Conservation (phyloP, 345 rosid genomes). For the Diplotaxis tenuifolia region DNA sequence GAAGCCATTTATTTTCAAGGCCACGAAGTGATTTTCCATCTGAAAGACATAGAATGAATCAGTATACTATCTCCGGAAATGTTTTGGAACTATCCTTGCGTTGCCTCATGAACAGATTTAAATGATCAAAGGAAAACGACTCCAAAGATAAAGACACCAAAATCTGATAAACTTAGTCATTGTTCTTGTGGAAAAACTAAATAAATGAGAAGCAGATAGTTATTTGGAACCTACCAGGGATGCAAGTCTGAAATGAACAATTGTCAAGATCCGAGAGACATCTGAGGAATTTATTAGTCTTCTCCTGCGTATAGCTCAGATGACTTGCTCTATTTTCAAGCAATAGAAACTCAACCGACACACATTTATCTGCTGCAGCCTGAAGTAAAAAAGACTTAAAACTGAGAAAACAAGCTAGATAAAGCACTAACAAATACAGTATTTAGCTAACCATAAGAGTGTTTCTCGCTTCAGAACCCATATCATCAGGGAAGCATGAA, state of each 20-base stretch:
- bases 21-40: constrained; percentile 61
- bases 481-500: constrained; percentile 50
- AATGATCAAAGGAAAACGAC: background rate
- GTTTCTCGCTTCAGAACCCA: constrained; percentile 42
- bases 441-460: constrained; percentile 58
- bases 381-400: constrained; percentile 27
- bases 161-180: background rate
- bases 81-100: background rate
- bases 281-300: constrained; percentile 44
- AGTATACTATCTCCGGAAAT: background rate
- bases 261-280: constrained; percentile 84
- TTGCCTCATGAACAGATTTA: background rate
- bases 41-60: constrained; percentile 34
- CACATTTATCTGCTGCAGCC: constrained; percentile 85
- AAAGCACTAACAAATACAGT: background rate
- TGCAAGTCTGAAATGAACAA: constrained; percentile 61
- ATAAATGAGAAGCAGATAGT: background rate
- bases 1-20: constrained; percentile 74
- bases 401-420: background rate
- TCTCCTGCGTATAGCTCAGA: constrained; percentile 51
- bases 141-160: background rate
- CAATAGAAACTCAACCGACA: constrained; percentile 67
- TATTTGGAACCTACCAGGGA: constrained; percentile 49
- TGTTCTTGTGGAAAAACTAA: background rate
- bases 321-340: constrained; percentile 56